Percentiles rank a stretch among this genome's conserved stretches.
Conservation (phyloP, 2,329 filamentous ascomycete genomes). For the Colletotrichum cereale region DNA sequence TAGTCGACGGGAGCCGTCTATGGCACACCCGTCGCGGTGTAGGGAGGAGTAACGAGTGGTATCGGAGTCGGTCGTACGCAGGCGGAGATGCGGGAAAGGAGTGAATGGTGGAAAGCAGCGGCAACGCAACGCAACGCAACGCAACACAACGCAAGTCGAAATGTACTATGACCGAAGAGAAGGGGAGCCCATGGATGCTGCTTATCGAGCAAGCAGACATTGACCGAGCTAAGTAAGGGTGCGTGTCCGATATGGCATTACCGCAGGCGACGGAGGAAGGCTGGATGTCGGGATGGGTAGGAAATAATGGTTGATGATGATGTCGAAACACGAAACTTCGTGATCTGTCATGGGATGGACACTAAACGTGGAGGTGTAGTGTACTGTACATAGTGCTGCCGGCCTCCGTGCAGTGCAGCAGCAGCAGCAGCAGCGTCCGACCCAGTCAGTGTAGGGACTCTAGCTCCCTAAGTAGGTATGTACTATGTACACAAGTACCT, state of each 20-base stretch:
- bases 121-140: slow-evolving; percentile 13
- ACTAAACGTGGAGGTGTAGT: slow-evolving; percentile 12
- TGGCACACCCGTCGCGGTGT: neutral
- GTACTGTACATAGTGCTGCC: too few species aligned
- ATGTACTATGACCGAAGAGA: slow-evolving; percentile 33
- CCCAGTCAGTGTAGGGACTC: slow-evolving; percentile 6
- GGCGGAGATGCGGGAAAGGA: slow-evolving; percentile 15
- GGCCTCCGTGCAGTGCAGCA: slow-evolving; percentile 17
- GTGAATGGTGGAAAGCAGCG: slow-evolving; percentile 26
- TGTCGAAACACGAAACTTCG: slow-evolving; percentile 22
- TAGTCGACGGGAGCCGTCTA: neutral
- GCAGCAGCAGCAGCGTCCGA: neutral
- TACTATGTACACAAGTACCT: neutral
- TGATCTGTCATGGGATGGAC: slow-evolving; percentile 22
- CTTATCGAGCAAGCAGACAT: slow-evolving; percentile 31
- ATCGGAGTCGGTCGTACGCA: slow-evolving; percentile 7
- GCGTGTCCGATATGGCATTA: slow-evolving; percentile 13
- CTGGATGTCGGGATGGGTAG: neutral
- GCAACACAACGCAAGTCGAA: slow-evolving; percentile 29
- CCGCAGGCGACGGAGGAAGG: slow-evolving; percentile 9
- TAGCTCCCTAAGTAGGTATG: too few species aligned
- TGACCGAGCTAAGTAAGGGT: slow-evolving; percentile 6
- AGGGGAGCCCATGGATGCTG: slow-evolving; percentile 37
- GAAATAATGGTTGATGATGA: neutral
- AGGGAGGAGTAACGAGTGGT: slow-evolving; percentile 13